Evolutionary conservation across 192 early-diverging fungal species (phyloP), one percentile per base, ranked within the genome.

Genomic region (Powellomyces hirtus): DNA sequence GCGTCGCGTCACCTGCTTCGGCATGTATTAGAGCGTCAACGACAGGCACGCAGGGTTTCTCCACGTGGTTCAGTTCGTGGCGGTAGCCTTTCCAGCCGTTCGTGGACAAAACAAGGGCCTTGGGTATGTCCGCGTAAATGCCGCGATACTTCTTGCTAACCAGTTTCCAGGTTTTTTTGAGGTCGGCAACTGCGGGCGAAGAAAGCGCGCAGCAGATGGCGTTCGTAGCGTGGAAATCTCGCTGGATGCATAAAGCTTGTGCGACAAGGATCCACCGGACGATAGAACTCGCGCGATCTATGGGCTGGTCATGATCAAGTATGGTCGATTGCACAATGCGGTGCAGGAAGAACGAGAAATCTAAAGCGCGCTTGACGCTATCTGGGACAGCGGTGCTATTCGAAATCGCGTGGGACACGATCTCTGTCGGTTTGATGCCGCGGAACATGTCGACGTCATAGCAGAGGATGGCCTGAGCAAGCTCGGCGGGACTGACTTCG

Each of bases 371-470:
- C 18, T 30, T 20, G 49, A 71, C 44, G 42, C 26, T 24, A 26
- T 69, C 42, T 27, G 68, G 33, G 40, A 35, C 24, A 5, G 59
- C 35, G 8, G 59, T 6, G 35, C 20, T 36, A 8, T 11, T 60
- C 36, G 33, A 38, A 14, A 18, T 27, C 35, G 59, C 42, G n/a
- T 20, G 38, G 14, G n/a, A 11, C 0, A 68, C 0, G n/a, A 71
- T 18, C 29, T 71, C 68, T 4, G 29, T 20, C 7, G 24, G 14
- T 37, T 10, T 50, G 22, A 71, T 50, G 34, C 36, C 59, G 6
- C 68, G 46, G 35, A 71, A 71, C 68, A 71, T 71, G 36, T 71
- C 68, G 22, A 62, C 59, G 29, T 62, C 68, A 24, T 38, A 62
- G 26, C 24, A 55, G 4, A 20, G 20, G 22, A 62, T 55, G 0